A percentile compares a stretch with the other conserved stretches of the same genome.
Evolutionary conservation across 495 filamentous ascomycete genomes (phyloP).

Genomic region (Daldinia caldariorum): DNA sequence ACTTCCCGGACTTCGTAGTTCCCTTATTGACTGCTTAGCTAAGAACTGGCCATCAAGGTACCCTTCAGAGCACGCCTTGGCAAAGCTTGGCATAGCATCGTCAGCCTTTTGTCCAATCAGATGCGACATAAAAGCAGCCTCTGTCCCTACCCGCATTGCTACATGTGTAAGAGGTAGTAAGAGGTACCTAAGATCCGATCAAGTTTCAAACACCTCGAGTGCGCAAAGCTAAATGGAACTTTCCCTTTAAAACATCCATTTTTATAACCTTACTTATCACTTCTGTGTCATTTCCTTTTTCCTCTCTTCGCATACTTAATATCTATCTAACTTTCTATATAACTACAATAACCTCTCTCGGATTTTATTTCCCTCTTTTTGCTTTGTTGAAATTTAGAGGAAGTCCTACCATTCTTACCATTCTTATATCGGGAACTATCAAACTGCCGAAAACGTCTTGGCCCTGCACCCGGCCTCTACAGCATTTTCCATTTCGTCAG

Average conservation of each 20-base stretch:
- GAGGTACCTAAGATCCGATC: too few relatives aligned
- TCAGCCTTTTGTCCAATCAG: conserved; percentile 28
- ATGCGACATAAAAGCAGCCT: conserved; percentile 5
- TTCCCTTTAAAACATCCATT: conserved; percentile 22
- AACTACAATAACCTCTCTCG: conserved; percentile 3
- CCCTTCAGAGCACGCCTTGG: conserved; percentile 25
- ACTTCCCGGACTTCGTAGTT: conserved; percentile 20
- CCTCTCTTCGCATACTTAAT: conserved; percentile 1
- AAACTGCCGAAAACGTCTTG: conserved; percentile 36
- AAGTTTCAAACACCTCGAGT: too few relatives aligned
- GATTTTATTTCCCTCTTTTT: too few relatives aligned
- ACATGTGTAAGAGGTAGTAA: conserved; percentile 9
- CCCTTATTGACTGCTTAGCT: conserved; percentile 24
- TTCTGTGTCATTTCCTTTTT: background rate
- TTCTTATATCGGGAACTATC: background rate
- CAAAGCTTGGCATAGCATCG: conserved; percentile 40
- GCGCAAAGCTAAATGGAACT: conserved; percentile 29
- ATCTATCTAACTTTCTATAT: conserved; percentile 1
- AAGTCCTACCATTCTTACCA: background rate
- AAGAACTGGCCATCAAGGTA: conserved; percentile 43
- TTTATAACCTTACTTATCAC: background rate
- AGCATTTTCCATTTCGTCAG: too few relatives aligned
- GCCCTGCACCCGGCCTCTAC: background rate
- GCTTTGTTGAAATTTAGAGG: conserved; percentile 10
- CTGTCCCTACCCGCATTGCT: conserved; percentile 25